Evolutionary conservation across 2,329 filamentous ascomycete genomes (phyloP).

Genomic region (Microcyclosporella mali): DNA sequence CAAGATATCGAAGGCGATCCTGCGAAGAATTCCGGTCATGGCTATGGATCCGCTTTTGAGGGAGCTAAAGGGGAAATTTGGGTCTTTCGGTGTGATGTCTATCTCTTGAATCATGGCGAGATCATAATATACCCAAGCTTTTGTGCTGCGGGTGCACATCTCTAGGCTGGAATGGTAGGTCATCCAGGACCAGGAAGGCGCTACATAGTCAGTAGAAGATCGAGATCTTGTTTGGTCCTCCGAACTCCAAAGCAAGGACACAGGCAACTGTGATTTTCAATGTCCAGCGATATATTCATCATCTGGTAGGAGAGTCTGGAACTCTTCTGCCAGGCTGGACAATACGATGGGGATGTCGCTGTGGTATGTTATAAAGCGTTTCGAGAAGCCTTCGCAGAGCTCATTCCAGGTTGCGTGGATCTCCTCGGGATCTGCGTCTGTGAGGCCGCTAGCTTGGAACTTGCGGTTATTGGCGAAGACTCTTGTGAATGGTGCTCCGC

Average conservation of each 20-base stretch:
- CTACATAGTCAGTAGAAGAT: not conserved
- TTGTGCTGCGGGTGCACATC: not conserved
- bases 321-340: constrained; percentile 1
- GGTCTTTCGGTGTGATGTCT: not conserved
- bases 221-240: not conserved
- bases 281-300: constrained; percentile 1
- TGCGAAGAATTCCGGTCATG: not conserved
- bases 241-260: not conserved
- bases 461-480: not conserved
- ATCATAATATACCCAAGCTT: not conserved
- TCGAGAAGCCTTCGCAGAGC: constrained; percentile 1
- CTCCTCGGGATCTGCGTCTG: not conserved
- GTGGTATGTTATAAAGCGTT: not conserved
- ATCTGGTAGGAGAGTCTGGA: not conserved
- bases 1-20: not conserved
- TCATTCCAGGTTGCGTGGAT: constrained; percentile 3
- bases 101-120: constrained; percentile 1
- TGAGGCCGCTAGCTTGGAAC: not conserved
- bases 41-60: not conserved
- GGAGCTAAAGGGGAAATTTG: not conserved
- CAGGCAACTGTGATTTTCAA: not conserved
- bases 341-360: constrained; percentile 4
- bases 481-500: not conserved
- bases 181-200: constrained; percentile 5
- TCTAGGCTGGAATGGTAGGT: not conserved